Base-by-base conservation (phyloP, 139 green algal species). In the Yamagishiella unicocca region DNA sequence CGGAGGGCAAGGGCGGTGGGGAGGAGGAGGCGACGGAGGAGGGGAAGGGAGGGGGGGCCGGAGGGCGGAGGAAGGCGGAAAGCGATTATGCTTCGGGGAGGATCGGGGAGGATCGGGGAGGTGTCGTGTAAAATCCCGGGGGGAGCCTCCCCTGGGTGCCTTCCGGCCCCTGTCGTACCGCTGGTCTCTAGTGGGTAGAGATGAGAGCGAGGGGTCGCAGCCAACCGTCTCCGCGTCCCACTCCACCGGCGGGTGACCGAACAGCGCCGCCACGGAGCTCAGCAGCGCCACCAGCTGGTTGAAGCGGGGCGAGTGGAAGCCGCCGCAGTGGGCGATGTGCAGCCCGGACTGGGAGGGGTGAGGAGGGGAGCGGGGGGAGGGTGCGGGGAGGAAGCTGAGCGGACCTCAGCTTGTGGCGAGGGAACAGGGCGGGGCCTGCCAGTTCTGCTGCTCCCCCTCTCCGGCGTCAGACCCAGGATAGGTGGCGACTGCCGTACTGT, bases 141-240 rank as follows among this genome's bases (percentile, higher is more conserved):
- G n/a, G n/a, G n/a, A n/a, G n/a, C n/a, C n/a, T n/a, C n/a, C n/a
- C 62, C 67, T 17, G 50, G 50, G 50, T 17, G 14, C 50, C 50
- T 58, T 27, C 72, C 38, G 38, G 22, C 61, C 42, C 35, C n/a
- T 46, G 17, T 54, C 58, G 6, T 43, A 92, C 89, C 95, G 87
- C 90, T 97, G 94, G 50, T 95, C 92, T 9, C 54, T n/a, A 8
- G 90, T 71, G 9, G 92, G 91, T 37, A 97, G 96, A 33, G 91
- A 95, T 17, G 87, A 94, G 35, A 96, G 84, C 50, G 84, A 93
- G 61, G 95, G 95, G 40, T 89, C 66, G 72, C 95, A 97, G 21
- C 95, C 95, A n/a, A 97, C 71, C 14, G 94, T 96, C 83, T 97
- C 95, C 24, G 92, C 92, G 92, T 97, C 95, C 95, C 95, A 97